Percentiles rank a stretch among this genome's conserved stretches.
These are phyloP conservation scores for Fusarium sp. DNA, from an alignment of 2,329 filamentous ascomycete species.

Conservation along the genomic window DNA sequence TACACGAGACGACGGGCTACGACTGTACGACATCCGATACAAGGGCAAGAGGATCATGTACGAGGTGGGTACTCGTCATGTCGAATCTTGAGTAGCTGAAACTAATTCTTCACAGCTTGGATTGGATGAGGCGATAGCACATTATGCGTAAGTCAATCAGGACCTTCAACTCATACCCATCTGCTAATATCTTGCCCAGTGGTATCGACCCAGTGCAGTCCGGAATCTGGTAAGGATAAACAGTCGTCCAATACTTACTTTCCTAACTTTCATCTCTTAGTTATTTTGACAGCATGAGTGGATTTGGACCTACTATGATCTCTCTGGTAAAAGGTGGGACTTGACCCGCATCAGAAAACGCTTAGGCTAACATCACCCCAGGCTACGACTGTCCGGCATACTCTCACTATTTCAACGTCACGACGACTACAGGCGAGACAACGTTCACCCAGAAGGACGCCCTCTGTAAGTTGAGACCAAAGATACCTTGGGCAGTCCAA, in stretches of 20 bases:
- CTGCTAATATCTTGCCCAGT: not conserved
- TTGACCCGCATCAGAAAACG: rapidly evolving
- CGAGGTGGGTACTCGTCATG: not conserved
- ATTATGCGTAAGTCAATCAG: not conserved
- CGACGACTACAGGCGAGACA: not conserved
- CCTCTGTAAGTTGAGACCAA: not conserved
- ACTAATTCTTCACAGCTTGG: not conserved
- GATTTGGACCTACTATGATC: not conserved
- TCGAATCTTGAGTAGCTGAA: rapidly evolving
- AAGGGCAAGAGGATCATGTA: constrained; percentile 8
- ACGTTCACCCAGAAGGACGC: not conserved
- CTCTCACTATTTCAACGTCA: constrained; percentile 3
- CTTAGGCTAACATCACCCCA: not conserved
- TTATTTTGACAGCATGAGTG: constrained; percentile 11
- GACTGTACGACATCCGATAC: constrained; percentile 1
- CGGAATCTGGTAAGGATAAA: not conserved
- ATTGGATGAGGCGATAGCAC: constrained; percentile 3
- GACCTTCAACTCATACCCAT: rapidly evolving
- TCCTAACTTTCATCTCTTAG: not conserved
- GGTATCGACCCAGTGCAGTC: constrained; percentile 1
- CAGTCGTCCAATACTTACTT: rapidly evolving
- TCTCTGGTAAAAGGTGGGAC: constrained; percentile 5
- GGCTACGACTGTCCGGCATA: constrained; percentile 4
- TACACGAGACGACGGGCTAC: not conserved
- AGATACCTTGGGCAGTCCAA: not conserved